Percentiles rank a stretch among this genome's conserved stretches.
Conservation (phyloP, 2,329 filamentous ascomycete genomes). For the Alternaria atra region DNA sequence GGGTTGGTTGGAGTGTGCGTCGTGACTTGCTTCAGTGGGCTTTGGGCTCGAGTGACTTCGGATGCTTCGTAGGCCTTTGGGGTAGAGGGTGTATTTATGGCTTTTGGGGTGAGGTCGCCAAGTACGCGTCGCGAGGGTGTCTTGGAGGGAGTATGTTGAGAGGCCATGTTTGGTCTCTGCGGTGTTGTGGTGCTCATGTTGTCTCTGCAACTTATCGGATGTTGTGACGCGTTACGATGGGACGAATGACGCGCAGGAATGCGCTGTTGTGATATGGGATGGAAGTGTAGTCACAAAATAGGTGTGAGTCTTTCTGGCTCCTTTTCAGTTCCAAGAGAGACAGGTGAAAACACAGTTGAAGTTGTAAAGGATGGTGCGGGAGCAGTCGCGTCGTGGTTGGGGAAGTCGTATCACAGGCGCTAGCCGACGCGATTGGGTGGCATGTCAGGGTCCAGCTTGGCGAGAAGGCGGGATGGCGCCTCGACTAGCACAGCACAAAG, state of each 20-base stretch:
- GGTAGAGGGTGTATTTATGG: conserved; percentile 46
- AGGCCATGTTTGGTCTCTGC: conserved; percentile 35
- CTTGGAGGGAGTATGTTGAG: conserved; percentile 39
- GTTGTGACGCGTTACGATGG: conserved; percentile 33
- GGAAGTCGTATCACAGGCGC: conserved; percentile 23
- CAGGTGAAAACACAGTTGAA: neutral
- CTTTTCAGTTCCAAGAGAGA: neutral
- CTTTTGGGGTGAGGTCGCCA: conserved; percentile 46
- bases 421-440: conserved; percentile 29
- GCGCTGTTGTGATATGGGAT: conserved; percentile 3
- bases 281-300: neutral
- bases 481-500: conserved; percentile 1
- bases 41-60: conserved; percentile 38
- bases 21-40: conserved; percentile 47
- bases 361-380: conserved; percentile 23
- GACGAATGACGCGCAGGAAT: conserved; percentile 15
- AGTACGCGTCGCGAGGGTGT: conserved; percentile 47
- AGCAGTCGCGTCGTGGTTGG: conserved; percentile 34
- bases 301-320: conserved; percentile 12
- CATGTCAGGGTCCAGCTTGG: conserved; percentile 27
- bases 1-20: conserved; percentile 34
- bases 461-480: conserved; percentile 10
- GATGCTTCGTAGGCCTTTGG: conserved; percentile 30
- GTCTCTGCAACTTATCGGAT: conserved; percentile 19
- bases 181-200: conserved; percentile 35